phyloP scores from a whole-genome alignment of 2,329 filamentous ascomycete genomes.

The Ascocoryne sarcoides region DNA sequence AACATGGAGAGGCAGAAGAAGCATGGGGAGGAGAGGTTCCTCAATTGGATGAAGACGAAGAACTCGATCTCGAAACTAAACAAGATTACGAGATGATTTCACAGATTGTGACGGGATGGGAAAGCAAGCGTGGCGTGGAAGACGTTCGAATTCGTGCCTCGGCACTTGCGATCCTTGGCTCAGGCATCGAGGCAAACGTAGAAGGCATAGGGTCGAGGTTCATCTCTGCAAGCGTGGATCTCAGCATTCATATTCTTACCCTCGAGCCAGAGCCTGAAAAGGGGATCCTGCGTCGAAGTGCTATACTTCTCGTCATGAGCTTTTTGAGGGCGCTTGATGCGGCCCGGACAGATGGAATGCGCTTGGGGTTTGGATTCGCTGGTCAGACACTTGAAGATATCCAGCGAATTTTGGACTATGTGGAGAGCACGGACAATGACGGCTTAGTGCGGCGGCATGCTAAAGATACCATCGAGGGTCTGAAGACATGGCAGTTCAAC shows the following conservation, averaged over 20 bases:
- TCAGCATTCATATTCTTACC: conserved; percentile 52
- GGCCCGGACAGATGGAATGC: conserved; percentile 38
- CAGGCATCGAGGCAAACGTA: conserved; percentile 51
- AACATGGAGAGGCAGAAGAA: conserved; percentile 41
- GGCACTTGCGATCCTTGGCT: conserved; percentile 56
- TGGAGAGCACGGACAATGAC: conserved; percentile 58
- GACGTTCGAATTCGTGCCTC: conserved; percentile 63
- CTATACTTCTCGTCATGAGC: conserved; percentile 53
- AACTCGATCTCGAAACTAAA: conserved; percentile 6
- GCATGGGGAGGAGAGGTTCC: conserved; percentile 47
- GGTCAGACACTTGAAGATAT: conserved; percentile 51
- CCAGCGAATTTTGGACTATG: conserved; percentile 51
- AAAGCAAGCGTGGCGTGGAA: conserved; percentile 55
- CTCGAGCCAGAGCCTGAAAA: conserved; percentile 52
- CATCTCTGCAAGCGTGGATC: conserved; percentile 49
- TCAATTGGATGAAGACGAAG: conserved; percentile 35
- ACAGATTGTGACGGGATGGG: conserved; percentile 59
- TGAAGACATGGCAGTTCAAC: conserved; percentile 53
- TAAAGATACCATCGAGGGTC: conserved; percentile 54
- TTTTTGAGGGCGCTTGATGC: conserved; percentile 52
- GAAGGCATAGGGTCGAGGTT: conserved; percentile 44
- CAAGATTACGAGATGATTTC: conserved; percentile 41
- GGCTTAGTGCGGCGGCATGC: conserved; percentile 61
- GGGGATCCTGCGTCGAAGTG: conserved; percentile 58
- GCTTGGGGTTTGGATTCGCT: conserved; percentile 45